These are phyloP conservation scores for Huntiella omanensis DNA, from an alignment of 2,329 filamentous ascomycete species.

Conservation along the genomic window DNA sequence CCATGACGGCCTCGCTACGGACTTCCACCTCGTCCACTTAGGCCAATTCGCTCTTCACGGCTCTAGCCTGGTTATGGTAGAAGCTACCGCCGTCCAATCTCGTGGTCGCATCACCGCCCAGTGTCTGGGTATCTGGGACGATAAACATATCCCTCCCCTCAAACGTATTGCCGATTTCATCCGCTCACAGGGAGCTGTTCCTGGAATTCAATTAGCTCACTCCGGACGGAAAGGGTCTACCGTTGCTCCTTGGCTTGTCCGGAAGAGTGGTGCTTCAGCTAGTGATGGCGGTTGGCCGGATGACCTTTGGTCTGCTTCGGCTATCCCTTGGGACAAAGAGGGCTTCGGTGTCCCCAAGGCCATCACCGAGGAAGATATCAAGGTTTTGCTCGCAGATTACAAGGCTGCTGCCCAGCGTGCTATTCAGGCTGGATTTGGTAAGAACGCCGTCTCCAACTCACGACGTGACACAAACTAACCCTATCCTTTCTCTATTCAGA, in stretches of 20 bases:
- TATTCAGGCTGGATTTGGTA: constrained; percentile 42
- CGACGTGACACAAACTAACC: constrained; percentile 6
- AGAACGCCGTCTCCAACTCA: background rate
- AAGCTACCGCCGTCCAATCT: constrained; percentile 57
- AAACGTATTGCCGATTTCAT: constrained; percentile 57
- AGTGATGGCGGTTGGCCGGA: constrained; percentile 37
- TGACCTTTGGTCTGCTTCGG: constrained; percentile 31
- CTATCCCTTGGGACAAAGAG: constrained; percentile 36
- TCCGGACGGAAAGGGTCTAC: constrained; percentile 53
- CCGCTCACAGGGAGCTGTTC: constrained; percentile 58
- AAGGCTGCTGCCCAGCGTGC: constrained; percentile 38
- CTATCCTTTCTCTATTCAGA: background rate
- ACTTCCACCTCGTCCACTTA: constrained; percentile 68
- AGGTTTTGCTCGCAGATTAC: constrained; percentile 42
- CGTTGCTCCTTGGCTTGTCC: constrained; percentile 40
- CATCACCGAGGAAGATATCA: constrained; percentile 51
- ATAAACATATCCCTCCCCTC: constrained; percentile 59
- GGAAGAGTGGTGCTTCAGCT: constrained; percentile 31
- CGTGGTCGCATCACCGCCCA: constrained; percentile 71
- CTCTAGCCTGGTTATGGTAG: constrained; percentile 53
- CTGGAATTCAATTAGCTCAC: constrained; percentile 66
- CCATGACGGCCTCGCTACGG: constrained; percentile 47
- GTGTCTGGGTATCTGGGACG: constrained; percentile 66
- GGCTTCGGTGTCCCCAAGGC: constrained; percentile 43
- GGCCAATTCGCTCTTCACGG: constrained; percentile 63